Conservation (phyloP, 805 yeast species). For the Metschnikowia cubensis region DNA sequence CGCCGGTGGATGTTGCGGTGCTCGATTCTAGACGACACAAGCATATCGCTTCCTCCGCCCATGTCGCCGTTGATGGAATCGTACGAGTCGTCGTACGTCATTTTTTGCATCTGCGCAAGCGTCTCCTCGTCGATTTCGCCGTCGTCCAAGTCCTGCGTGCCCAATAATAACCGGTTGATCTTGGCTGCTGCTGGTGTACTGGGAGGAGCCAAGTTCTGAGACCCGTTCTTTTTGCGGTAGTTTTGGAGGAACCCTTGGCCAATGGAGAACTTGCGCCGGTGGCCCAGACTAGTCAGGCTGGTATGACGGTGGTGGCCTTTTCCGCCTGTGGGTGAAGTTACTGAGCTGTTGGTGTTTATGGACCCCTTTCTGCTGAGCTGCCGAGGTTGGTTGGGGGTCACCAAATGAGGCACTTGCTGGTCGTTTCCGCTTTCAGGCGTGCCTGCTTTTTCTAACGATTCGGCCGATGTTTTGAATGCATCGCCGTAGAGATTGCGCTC, state of each 20-base stretch:
- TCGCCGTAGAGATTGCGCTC: slow-evolving; percentile 37
- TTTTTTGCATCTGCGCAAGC: slow-evolving; percentile 22
- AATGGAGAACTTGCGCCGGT: slow-evolving; percentile 60
- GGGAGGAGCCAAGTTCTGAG: slow-evolving; percentile 43
- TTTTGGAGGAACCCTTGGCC: slow-evolving; percentile 52
- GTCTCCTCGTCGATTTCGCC: slow-evolving; percentile 30
- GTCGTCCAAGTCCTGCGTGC: slow-evolving; percentile 25
- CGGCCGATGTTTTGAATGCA: slow-evolving; percentile 36
- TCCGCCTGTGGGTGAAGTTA: slow-evolving; percentile 9
- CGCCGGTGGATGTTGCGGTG: slow-evolving; percentile 41
- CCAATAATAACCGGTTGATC: slow-evolving; percentile 27
- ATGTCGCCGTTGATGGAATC: slow-evolving; percentile 51
- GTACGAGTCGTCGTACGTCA: slow-evolving; percentile 53
- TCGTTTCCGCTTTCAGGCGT: slow-evolving; percentile 24
- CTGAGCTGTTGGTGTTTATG: slow-evolving; percentile 26
- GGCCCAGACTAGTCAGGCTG: slow-evolving; percentile 37
- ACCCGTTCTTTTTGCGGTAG: slow-evolving; percentile 47
- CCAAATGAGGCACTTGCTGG: slow-evolving; percentile 12
- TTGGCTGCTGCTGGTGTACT: slow-evolving; percentile 53
- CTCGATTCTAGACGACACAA: slow-evolving; percentile 55
- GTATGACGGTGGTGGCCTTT: slow-evolving; percentile 39
- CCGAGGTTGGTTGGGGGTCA: slow-evolving; percentile 15
- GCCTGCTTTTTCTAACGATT: slow-evolving; percentile 22
- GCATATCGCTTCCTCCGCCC: slow-evolving; percentile 57
- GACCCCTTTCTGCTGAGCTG: slow-evolving; percentile 39